Evolutionary conservation across 2,329 filamentous ascomycete genomes (phyloP).

Genomic region (Paradendryphiella salina): DNA sequence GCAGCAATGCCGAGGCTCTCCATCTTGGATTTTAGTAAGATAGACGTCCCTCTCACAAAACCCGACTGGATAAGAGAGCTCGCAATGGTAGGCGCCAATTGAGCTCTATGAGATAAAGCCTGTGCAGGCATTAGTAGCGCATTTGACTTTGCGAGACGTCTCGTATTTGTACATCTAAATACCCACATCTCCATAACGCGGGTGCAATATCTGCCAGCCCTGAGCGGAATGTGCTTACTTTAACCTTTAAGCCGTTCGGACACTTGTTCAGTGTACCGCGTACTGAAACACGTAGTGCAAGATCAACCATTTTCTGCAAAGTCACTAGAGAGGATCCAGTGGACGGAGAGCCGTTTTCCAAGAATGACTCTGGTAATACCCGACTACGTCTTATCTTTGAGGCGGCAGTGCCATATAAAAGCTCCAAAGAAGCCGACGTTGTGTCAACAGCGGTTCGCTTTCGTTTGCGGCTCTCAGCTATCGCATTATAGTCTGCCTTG

Average conservation of each 20-base stretch:
- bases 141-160: not conserved
- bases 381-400: not conserved
- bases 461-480: slow-evolving; percentile 5
- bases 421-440: not conserved
- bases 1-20: not conserved
- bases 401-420: not conserved
- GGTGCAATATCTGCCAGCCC: slow-evolving; percentile 48
- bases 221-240: slow-evolving; percentile 37
- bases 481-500: not conserved
- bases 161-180: slow-evolving; percentile 38
- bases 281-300: slow-evolving; percentile 44
- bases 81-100: slow-evolving; percentile 46
- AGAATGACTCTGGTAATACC: not conserved
- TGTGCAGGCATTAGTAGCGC: slow-evolving; percentile 18
- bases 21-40: slow-evolving; percentile 23
- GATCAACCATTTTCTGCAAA: slow-evolving; percentile 36
- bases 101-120: slow-evolving; percentile 40
- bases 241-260: slow-evolving; percentile 32
- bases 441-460: slow-evolving; percentile 4
- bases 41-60: slow-evolving; percentile 11
- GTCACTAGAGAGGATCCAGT: not conserved
- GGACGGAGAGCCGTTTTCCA: not conserved
- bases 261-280: slow-evolving; percentile 30
- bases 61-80: slow-evolving; percentile 37
- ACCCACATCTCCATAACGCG: slow-evolving; percentile 46